Percentiles rank a stretch among this genome's conserved stretches.
phyloP scores from a whole-genome alignment of 305 asterid genomes.

The Fraxinus platypoda region DNA sequence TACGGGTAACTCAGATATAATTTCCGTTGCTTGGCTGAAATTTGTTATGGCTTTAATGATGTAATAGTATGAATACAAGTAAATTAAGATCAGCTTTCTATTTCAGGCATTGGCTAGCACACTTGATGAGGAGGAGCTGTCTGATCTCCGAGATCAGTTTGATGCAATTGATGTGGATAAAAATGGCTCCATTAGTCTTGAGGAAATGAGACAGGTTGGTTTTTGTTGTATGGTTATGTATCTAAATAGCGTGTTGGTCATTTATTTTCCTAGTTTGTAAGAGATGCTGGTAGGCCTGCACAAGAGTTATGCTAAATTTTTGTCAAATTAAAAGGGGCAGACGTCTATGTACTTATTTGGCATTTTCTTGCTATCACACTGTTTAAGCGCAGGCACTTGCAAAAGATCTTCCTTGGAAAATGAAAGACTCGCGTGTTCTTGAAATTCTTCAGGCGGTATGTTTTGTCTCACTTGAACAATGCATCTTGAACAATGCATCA shows the following conservation, averaged over 20 bases:
- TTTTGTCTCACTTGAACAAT: background rate
- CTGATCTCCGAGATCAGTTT: slow-evolving; percentile 89
- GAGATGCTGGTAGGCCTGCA: background rate
- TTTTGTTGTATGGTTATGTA: background rate
- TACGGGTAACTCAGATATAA: slow-evolving; percentile 54
- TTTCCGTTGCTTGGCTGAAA: slow-evolving; percentile 12
- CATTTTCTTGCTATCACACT: background rate
- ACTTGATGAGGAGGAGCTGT: slow-evolving; percentile 80
- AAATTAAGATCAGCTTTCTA: slow-evolving; percentile 6
- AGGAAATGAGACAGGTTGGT: slow-evolving; percentile 95
- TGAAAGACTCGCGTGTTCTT: slow-evolving; percentile 86
- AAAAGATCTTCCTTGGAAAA: slow-evolving; percentile 96
- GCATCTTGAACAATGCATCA: background rate
- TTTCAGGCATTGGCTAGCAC: slow-evolving; percentile 93
- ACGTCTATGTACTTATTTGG: background rate
- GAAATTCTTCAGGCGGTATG: slow-evolving; percentile 98
- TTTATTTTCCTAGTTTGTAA: background rate
- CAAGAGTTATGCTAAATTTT: background rate
- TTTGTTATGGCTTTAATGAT: background rate
- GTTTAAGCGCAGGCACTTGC: slow-evolving; percentile 68
- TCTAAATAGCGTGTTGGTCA: background rate
- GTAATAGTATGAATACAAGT: background rate
- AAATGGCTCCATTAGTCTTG: slow-evolving; percentile 91
- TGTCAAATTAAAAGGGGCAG: background rate
- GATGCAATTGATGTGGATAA: slow-evolving; percentile 94